phyloP scores from a whole-genome alignment of 345 rosid species.

The Garcia nutans region DNA sequence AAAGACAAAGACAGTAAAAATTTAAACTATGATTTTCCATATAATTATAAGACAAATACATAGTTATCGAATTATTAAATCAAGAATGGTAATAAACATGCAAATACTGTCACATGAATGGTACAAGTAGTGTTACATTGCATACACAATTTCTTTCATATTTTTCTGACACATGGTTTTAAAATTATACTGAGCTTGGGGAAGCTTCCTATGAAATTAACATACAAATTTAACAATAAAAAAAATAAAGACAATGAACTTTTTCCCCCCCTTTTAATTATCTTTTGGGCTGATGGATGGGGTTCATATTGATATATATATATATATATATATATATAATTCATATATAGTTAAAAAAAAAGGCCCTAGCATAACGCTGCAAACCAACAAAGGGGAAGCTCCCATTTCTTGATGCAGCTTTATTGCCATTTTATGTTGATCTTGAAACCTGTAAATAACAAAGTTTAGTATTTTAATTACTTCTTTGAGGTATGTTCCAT shows the following conservation, averaged over 20 bases:
- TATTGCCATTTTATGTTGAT: conserved; percentile 48
- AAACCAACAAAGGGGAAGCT: conserved; percentile 32
- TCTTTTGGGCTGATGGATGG: not conserved
- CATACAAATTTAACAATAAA: conserved; percentile 17
- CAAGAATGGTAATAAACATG: not conserved
- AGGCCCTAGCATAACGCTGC: conserved; percentile 16
- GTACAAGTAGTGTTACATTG: not conserved
- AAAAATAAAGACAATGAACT: conserved; percentile 10
- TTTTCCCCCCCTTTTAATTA: not conserved
- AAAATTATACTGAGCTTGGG: conserved; percentile 28
- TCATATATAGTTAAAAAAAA: conserved; percentile 5
- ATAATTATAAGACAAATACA: too few species aligned
- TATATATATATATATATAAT: not conserved
- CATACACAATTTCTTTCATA: too few species aligned
- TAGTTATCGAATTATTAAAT: too few species aligned
- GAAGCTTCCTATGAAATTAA: conserved; percentile 26
- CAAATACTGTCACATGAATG: not conserved
- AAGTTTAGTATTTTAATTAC: conserved; percentile 16
- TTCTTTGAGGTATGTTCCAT: conserved; percentile 27
- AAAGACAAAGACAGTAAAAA: too few species aligned
- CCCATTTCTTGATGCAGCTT: conserved; percentile 31
- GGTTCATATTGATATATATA: not conserved
- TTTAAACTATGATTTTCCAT: too few species aligned
- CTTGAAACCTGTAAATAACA: conserved; percentile 65
- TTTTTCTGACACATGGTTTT: conserved; percentile 19